Base-by-base conservation (phyloP, 768 basidiomycete genomes). In the Serendipita vermifera region DNA sequence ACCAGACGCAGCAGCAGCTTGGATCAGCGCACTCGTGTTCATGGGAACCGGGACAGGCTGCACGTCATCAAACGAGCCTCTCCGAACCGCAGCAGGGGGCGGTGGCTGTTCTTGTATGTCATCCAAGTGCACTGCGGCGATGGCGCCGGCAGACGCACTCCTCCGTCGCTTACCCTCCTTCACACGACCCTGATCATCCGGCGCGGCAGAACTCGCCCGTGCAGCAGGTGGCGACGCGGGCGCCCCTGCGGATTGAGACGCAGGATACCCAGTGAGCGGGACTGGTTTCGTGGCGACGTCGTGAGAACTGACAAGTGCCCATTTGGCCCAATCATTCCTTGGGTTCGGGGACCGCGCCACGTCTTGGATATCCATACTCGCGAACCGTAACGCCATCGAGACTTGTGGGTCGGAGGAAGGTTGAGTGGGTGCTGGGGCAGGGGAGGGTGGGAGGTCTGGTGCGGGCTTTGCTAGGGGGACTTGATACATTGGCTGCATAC, bases 271-370 rank as follows among this genome's bases (percentile, higher is more conserved):
- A 20, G 26, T 15, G 29, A 51, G 17, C 9, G 46, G 46, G n/a
- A 22, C 46, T n/a, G 46, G 46, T n/a, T 51, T 31, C 0, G 20
- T 51, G 5, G 24, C 46, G 7, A 51, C 46, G 7, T 51, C 22
- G 32, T 51, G 20, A 11, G 22, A n/a, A 29, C 22, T 51, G 5
- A 51, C 46, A 7, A 51, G 11, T 15, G 46, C 46, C 46, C 46
- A 51, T 26, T 51, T 51, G 15, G 46, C 46, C 46, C 46, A 51
- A 31, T 51, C 46, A 9, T 51, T 51, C n/a, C 32, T 31, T n/a
- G 26, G 26, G 9, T 51, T 51, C 5, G 27, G 24, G 9, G 26
- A 31, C 46, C 32, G 26, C n/a, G n/a, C 22, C 20, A 51, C n/a
- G 24, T 29, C 29, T 31, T 51, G 20, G n/a, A n/a, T n/a, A n/a